phyloP scores from a whole-genome alignment of 2,329 filamentous ascomycete genomes.

The Neonectria magnoliae region DNA sequence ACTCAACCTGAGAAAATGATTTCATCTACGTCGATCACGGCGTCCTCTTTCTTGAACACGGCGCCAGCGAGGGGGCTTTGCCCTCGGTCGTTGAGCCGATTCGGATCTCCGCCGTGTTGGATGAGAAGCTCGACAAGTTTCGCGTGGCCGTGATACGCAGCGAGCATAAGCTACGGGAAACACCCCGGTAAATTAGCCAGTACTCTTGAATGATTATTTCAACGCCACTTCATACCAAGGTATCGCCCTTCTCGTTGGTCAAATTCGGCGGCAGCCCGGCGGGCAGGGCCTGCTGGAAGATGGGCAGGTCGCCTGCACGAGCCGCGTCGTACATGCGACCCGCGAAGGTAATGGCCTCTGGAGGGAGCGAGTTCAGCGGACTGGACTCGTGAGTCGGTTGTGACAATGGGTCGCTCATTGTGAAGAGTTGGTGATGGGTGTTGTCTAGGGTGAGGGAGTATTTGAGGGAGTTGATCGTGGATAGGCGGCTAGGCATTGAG shows the following conservation, averaged over 20 bases:
- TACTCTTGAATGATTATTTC: not conserved
- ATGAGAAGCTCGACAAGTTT: conserved; percentile 69
- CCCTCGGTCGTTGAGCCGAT: conserved; percentile 72
- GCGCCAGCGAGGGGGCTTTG: conserved; percentile 77
- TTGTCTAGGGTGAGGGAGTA: not conserved
- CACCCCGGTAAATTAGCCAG: not conserved
- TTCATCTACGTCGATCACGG: conserved; percentile 65
- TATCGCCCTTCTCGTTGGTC: conserved; percentile 79
- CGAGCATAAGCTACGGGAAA: conserved; percentile 71
- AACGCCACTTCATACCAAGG: conserved; percentile 58
- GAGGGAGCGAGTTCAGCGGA: conserved; percentile 56
- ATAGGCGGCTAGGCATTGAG: not conserved
- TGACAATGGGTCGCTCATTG: conserved; percentile 29
- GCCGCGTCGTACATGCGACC: conserved; percentile 74
- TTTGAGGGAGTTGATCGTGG: not conserved
- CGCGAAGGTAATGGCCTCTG: conserved; percentile 73
- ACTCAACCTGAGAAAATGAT: not conserved
- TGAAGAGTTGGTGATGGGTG: not conserved
- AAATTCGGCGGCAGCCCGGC: conserved; percentile 75
- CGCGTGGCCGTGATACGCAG: conserved; percentile 74
- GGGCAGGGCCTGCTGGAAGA: conserved; percentile 71
- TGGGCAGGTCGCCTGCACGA: conserved; percentile 64
- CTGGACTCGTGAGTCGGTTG: conserved; percentile 17
- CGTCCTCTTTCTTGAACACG: conserved; percentile 76
- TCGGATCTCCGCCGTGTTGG: conserved; percentile 71